These are phyloP conservation scores for Kazachstania kunashirensis DNA, from an alignment of 805 yeast genomes.

Conservation along the genomic window DNA sequence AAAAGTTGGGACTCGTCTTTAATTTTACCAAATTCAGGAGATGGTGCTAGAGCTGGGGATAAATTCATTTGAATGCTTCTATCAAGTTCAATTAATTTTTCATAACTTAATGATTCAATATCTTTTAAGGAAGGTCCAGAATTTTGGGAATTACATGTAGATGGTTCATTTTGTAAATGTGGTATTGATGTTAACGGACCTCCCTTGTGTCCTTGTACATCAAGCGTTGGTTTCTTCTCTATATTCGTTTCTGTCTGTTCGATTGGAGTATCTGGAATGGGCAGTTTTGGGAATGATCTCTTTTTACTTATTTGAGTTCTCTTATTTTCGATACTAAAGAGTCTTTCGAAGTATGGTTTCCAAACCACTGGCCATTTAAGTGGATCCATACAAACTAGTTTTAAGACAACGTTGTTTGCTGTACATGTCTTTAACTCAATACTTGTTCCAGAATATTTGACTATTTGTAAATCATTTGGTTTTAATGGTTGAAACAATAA, in stretches of 20 bases:
- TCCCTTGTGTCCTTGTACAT: too few relatives aligned
- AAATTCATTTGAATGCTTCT: slow-evolving; percentile 14
- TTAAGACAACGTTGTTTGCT: slow-evolving; percentile 16
- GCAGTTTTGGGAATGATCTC: too few relatives aligned
- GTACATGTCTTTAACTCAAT: slow-evolving; percentile 14
- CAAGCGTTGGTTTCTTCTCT: too few relatives aligned
- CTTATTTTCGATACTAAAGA: not conserved
- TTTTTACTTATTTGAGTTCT: too few relatives aligned
- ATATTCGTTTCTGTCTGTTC: too few relatives aligned
- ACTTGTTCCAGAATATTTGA: slow-evolving; percentile 6
- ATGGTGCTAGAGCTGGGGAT: slow-evolving; percentile 9
- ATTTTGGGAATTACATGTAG: not conserved
- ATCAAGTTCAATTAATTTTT: slow-evolving; percentile 20
- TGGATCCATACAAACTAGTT: slow-evolving; percentile 16
- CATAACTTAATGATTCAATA: slow-evolving; percentile 18
- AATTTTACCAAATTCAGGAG: slow-evolving; percentile 2
- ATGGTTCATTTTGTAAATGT: not conserved
- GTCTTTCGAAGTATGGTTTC: slow-evolving; percentile 13
- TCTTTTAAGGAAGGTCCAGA: slow-evolving; percentile 13
- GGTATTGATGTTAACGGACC: not conserved
- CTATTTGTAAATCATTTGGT: slow-evolving; percentile 15
- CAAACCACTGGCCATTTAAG: slow-evolving; percentile 23
- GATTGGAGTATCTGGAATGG: too few relatives aligned
- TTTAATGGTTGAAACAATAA: slow-evolving; percentile 22
- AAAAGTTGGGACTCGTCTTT: slow-evolving; percentile 13